Conservation (phyloP, 2,329 filamentous ascomycete genomes). For the Diplodia intermedia region DNA sequence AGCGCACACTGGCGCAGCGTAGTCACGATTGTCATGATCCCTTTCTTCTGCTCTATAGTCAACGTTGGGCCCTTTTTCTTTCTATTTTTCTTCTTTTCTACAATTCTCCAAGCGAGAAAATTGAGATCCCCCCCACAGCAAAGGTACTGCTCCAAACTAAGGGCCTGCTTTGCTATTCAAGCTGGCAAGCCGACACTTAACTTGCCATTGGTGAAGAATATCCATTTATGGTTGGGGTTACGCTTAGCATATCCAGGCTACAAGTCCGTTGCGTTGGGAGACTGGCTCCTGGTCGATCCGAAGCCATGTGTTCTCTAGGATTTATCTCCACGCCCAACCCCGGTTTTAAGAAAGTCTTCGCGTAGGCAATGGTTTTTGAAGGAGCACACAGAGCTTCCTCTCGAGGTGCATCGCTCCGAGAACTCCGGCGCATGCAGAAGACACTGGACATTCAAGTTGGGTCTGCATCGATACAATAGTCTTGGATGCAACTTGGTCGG, state of each 20-base stretch:
- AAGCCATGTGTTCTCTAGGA: too few relatives aligned
- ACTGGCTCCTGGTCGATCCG: neutral
- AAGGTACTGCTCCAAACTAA: neutral
- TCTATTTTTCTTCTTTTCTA: neutral
- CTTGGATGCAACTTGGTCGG: neutral
- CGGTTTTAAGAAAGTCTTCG: too few relatives aligned
- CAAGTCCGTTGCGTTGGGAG: neutral
- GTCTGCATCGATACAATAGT: neutral
- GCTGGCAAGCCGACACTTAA: neutral
- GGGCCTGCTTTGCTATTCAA: neutral
- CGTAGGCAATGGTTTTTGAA: too few relatives aligned
- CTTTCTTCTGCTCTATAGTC: neutral
- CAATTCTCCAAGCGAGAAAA: slow-evolving; percentile 2
- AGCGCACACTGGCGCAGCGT: slow-evolving; percentile 29
- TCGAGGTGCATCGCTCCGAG: too few relatives aligned
- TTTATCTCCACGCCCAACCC: too few relatives aligned
- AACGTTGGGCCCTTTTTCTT: neutral
- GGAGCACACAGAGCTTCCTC: too few relatives aligned
- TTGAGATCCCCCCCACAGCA: slow-evolving; percentile 12
- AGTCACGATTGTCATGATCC: slow-evolving; percentile 3
- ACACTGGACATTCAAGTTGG: too few relatives aligned
- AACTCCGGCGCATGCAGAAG: too few relatives aligned
- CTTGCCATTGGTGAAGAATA: neutral
- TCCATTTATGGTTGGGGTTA: neutral
- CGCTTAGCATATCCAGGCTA: neutral